Evolutionary conservation across 164 flowering plant genomes (phyloP).

Genomic region (Tetrastigma voinierianum): DNA sequence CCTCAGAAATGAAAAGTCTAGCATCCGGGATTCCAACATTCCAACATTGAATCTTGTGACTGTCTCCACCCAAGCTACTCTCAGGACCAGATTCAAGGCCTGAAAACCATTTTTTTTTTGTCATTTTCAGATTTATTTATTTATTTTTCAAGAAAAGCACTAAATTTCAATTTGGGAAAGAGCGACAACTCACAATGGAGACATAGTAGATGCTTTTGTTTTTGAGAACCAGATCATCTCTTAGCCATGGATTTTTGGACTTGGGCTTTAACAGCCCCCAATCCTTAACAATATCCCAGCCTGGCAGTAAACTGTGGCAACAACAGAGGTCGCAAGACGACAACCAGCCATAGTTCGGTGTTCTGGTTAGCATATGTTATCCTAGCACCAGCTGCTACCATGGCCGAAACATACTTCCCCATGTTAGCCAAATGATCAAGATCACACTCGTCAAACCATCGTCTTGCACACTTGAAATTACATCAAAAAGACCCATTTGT

Average conservation of each 20-base stretch:
- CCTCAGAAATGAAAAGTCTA: slow-evolving; percentile 81
- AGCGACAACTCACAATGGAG: slow-evolving; percentile 67
- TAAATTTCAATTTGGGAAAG: background rate
- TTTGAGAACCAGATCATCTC: slow-evolving; percentile 83
- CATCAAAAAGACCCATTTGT: background rate
- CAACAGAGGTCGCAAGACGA: slow-evolving; percentile 64
- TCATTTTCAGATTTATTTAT: background rate
- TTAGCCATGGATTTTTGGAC: slow-evolving; percentile 75
- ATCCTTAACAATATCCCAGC: slow-evolving; percentile 95
- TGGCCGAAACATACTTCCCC: slow-evolving; percentile 97
- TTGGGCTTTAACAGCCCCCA: slow-evolving; percentile 80
- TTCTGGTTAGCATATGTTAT: slow-evolving; percentile 55
- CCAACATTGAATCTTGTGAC: slow-evolving; percentile 47
- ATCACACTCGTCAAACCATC: slow-evolving; percentile 84
- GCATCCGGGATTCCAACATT: slow-evolving; percentile 44
- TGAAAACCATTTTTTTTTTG: slow-evolving; percentile 16
- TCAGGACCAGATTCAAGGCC: slow-evolving; percentile 74
- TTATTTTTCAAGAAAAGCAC: background rate
- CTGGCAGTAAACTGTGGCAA: slow-evolving; percentile 88
- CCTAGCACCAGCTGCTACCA: slow-evolving; percentile 96
- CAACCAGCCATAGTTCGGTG: slow-evolving; percentile 42
- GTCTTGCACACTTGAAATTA: slow-evolving; percentile 73
- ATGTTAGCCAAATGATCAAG: slow-evolving; percentile 72
- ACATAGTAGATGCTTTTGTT: slow-evolving; percentile 67
- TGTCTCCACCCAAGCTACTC: slow-evolving; percentile 91